Evolutionary conservation across 1,139 yeast genomes (phyloP).

Genomic region (Magnusiomyces fungicola): DNA sequence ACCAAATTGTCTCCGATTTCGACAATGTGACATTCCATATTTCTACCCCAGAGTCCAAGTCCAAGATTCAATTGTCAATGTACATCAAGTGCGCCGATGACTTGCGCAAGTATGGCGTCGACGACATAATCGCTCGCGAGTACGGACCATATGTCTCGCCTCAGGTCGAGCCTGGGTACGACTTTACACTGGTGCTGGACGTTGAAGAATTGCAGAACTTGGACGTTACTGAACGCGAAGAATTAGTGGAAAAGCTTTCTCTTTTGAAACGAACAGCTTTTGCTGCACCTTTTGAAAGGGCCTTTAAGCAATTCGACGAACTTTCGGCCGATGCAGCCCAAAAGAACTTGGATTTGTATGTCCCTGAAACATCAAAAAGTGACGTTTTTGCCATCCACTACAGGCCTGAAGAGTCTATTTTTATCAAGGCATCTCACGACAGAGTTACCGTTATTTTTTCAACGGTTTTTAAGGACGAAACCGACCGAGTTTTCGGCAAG

Average conservation of each 20-base stretch:
- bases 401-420: conserved; percentile 90
- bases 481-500: conserved; percentile 90
- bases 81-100: conserved; percentile 74
- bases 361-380: conserved; percentile 42
- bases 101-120: conserved; percentile 55
- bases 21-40: conserved; percentile 93
- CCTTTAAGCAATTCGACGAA: conserved; percentile 70
- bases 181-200: conserved; percentile 70
- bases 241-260: conserved; percentile 57
- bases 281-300: conserved; percentile 89
- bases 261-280: conserved; percentile 76
- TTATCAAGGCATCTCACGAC: conserved; percentile 86
- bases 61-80: conserved; percentile 58
- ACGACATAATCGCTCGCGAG: conserved; percentile 36
- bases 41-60: conserved; percentile 69
- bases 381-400: conserved; percentile 71
- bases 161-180: conserved; percentile 66
- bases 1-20: conserved; percentile 86
- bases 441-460: conserved; percentile 95
- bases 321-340: conserved; percentile 46
- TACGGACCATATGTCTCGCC: conserved; percentile 37
- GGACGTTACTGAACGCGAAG: conserved; percentile 40
- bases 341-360: conserved; percentile 44
- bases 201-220: conserved; percentile 38
- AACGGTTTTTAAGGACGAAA: conserved; percentile 91